Conservation (phyloP, 257 asterid genomes). For the Jaltomata sinuosa region DNA sequence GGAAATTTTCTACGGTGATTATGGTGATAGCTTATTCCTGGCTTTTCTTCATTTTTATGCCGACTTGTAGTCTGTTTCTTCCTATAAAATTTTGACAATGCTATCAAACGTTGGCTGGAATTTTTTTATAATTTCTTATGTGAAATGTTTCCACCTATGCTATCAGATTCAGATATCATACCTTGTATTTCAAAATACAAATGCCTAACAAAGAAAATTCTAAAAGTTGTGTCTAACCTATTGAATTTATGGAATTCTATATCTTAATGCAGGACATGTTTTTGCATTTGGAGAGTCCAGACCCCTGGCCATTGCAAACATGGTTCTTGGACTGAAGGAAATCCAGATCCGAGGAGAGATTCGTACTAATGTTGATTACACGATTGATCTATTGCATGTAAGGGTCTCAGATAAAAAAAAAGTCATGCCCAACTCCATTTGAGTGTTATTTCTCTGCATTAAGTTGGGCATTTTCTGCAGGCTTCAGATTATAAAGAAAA, state of each 20-base stretch:
- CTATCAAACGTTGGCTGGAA: background rate
- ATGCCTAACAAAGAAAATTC: background rate
- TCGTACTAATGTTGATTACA: conserved; percentile 95
- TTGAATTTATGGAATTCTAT: background rate
- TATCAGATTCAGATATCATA: background rate
- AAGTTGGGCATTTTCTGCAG: conserved; percentile 27
- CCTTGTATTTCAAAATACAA: background rate
- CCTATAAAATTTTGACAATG: background rate
- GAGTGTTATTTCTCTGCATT: background rate
- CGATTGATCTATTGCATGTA: conserved; percentile 96
- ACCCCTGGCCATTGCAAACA: conserved; percentile 92
- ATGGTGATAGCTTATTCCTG: background rate
- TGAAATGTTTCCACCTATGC: background rate
- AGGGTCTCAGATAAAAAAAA: conserved; percentile 19
- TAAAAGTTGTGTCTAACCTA: background rate
- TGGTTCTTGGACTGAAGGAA: conserved; percentile 99
- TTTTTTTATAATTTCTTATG: background rate
- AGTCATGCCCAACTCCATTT: background rate
- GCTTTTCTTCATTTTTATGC: background rate
- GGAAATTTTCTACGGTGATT: background rate
- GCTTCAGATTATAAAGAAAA: conserved; percentile 91
- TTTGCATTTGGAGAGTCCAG: conserved; percentile 99
- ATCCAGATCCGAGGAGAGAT: conserved; percentile 99
- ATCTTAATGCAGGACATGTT: conserved; percentile 65
- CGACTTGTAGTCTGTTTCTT: background rate